Evolutionary conservation across 2,329 filamentous ascomycete species (phyloP).

Genomic region (Tolypocladium paradoxum): DNA sequence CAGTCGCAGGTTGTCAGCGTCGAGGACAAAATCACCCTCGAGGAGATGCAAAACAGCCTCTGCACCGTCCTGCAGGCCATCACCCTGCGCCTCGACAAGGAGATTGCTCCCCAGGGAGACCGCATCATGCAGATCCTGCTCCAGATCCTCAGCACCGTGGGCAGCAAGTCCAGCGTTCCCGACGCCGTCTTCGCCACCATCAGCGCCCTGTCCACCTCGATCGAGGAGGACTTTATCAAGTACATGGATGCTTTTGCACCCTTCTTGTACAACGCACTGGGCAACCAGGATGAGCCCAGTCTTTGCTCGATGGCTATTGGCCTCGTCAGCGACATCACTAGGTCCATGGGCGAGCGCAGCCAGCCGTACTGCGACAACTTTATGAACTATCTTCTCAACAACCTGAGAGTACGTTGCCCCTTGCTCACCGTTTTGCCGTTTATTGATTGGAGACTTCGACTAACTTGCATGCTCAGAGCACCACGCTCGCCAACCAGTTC

Average conservation of each 20-base stretch:
- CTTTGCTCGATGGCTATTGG: slow-evolving; percentile 97
- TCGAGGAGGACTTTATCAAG: slow-evolving; percentile 88
- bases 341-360: slow-evolving; percentile 79
- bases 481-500: slow-evolving; percentile 85
- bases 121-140: slow-evolving; percentile 87
- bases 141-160: slow-evolving; percentile 65
- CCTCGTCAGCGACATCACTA: slow-evolving; percentile 89
- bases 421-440: too few relatives aligned
- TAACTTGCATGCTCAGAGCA: slow-evolving; percentile 43
- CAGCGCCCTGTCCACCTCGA: slow-evolving; percentile 79
- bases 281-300: slow-evolving; percentile 89
- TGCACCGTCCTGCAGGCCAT: slow-evolving; percentile 86
- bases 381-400: slow-evolving; percentile 96
- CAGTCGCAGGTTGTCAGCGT: slow-evolving; percentile 92
- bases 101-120: slow-evolving; percentile 82
- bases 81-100: slow-evolving; percentile 80
- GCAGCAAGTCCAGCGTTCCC: slow-evolving; percentile 83
- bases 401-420: slow-evolving; percentile 56
- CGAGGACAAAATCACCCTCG: slow-evolving; percentile 88
- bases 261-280: slow-evolving; percentile 86
- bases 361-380: slow-evolving; percentile 94
- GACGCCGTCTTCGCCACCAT: slow-evolving; percentile 89
- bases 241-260: slow-evolving; percentile 96
- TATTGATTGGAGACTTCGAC: neutral
- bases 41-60: slow-evolving; percentile 96